Base-by-base conservation (phyloP, 2,329 filamentous ascomycete genomes). In the Apiospora sp. region DNA sequence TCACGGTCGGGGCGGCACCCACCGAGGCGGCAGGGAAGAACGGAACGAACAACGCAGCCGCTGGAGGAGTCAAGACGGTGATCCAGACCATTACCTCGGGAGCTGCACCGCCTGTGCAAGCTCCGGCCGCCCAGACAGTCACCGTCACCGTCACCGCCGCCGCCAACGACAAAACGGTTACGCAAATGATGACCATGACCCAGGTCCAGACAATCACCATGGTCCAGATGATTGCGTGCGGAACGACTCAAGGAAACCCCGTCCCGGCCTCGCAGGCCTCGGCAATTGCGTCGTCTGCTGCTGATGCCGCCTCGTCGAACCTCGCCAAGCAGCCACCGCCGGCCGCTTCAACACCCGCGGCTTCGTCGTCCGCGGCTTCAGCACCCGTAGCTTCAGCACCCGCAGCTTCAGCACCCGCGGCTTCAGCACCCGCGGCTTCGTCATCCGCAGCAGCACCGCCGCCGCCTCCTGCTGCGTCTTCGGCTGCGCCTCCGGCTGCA, bases 211-310 rank as follows among this genome's bases (percentile, higher is more conserved):
- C 79, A 1, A 73, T 76, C 14, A 79, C 78, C 54, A 76, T 79
- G 76, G 73, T 79, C 72, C 77, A 80, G 72, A 76, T 79, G 74
- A 79, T 80, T 49, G 78, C 77, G 10, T 79, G 79, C 69, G 79
- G 78, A 0, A 74, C 74, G 37, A 71, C 75, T n/a, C 72, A 70
- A 16, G 77, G 75, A 14, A 54, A 75, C 27, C 71, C 76, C 3
- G 74, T 80, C 10, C 76, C 77, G 4, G 70, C 76, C 1, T 72
- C 70, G 7, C 49, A 80, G 37, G 78, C 76, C 37, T 77, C 76
- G 3, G 58, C 73, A 7, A 76, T 79, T 67, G 77, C 79, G 2
- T 79, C 78, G 51, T 79, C 78, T 4, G 73, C 79, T 1, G 77
- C 76, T 12, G 68, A 46, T 0, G 75, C 73, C 10, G 76, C 77